Base-by-base conservation (phyloP, 345 rosid species). In the Cardamine chenopodiifolia region DNA sequence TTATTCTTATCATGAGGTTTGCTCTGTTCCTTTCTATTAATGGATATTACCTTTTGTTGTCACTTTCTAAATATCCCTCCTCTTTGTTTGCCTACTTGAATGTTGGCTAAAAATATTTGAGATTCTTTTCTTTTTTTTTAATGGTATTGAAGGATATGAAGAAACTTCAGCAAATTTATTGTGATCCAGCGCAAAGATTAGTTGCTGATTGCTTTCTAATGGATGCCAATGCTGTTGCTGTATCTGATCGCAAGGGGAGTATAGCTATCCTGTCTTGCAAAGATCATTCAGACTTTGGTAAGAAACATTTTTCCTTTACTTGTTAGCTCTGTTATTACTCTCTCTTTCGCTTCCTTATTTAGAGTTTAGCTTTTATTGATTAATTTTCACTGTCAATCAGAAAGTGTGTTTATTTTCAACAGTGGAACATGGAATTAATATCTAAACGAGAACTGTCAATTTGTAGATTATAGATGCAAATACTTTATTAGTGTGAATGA, bases 181-280 rank as follows among this genome's bases (percentile, higher is more conserved):
- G 90, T 86, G 99, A 95, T 81, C 99, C 99, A 76, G 89, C 91
- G 17, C 99, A 90, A 81, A 84, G 99, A 75, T 86, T 95, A 77
- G 97, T 95, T 81, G 99, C 94, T 79, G 98, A 88, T 77, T 95
- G 99, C 79, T 67, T 86, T 78, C 92, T 95, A 52, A 84, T 85
- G 84, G 96, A 92, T 74, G 85, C 65, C 62, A 84, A 92, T 78
- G 90, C 96, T 6, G 97, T 92, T 69, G 87, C 88, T 72, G 98
- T 92, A 82, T 92, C 99, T 59, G 99, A 95, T 77, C 92, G 99
- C 52, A 92, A 92, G 81, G 99, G 98, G 77, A 88, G 96, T 86
- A 83, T 95, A 78, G 90, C 94, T 71, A 83, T 95, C 69, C 74
- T 95, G 66, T 92, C 99, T 62, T 85, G 89, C 82, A 83, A 92